These are phyloP conservation scores for Prorocentrum cordatum DNA, from an alignment of 169 alveolate genomes.

Conservation along the genomic window DNA sequence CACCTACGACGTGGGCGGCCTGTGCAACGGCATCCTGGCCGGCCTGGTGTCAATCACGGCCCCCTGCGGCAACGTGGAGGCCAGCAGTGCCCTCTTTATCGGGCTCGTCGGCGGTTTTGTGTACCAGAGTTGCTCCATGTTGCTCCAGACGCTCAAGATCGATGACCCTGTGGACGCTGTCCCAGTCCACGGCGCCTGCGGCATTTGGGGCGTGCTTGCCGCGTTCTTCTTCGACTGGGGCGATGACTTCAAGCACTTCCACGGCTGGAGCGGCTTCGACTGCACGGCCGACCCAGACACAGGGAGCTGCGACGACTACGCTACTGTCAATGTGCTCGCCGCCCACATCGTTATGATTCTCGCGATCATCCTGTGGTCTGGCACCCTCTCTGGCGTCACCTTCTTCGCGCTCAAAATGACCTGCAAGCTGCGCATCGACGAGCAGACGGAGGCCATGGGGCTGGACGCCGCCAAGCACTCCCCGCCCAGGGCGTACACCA, in stretches of 20 bases:
- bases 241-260: slow-evolving; percentile 20
- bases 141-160: slow-evolving; percentile 15
- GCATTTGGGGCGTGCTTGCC: slow-evolving; percentile 33
- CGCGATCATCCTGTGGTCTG: slow-evolving; percentile 8
- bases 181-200: slow-evolving; percentile 63
- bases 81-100: neutral
- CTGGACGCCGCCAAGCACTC: slow-evolving; percentile 21
- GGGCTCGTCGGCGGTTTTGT: slow-evolving; percentile 12
- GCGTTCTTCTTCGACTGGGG: slow-evolving; percentile 36
- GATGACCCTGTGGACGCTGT: slow-evolving; percentile 64
- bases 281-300: neutral
- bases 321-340: no score
- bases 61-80: slow-evolving; percentile 32
- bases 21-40: slow-evolving; percentile 65
- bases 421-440: slow-evolving; percentile 8
- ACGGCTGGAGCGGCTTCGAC: slow-evolving; percentile 27
- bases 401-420: slow-evolving; percentile 9
- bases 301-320: no score
- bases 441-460: slow-evolving; percentile 20
- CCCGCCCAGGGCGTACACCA: slow-evolving; percentile 39
- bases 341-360: no score
- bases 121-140: slow-evolving; percentile 15
- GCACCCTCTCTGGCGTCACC: neutral
- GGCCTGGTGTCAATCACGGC: slow-evolving; percentile 70
- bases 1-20: slow-evolving; percentile 36